These are phyloP conservation scores for Moesziomyces globuligerus DNA, from an alignment of 1,284 basidiomycete genomes.

Conservation along the genomic window DNA sequence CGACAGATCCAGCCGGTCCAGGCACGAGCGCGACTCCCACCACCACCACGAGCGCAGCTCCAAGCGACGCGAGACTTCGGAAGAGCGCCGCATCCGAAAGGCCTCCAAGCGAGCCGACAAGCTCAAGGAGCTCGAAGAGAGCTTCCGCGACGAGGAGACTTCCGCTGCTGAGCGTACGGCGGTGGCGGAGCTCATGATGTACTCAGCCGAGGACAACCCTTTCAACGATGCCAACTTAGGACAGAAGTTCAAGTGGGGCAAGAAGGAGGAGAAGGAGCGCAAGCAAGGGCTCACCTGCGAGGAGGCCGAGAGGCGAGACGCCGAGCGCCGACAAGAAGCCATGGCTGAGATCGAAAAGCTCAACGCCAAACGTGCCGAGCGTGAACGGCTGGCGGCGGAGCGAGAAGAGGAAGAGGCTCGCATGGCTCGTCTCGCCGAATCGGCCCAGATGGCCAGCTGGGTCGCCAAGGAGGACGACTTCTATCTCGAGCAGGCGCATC, in stretches of 20 bases:
- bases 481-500: constrained; percentile 91
- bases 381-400: constrained; percentile 86
- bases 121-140: constrained; percentile 33
- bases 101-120: constrained; percentile 51
- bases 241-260: constrained; percentile 97
- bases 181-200: constrained; percentile 69
- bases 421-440: constrained; percentile 88
- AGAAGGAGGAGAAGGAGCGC: constrained; percentile 94
- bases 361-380: constrained; percentile 86
- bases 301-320: constrained; percentile 84
- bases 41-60: constrained; percentile 21
- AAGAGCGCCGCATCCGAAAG: constrained; percentile 56
- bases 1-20: constrained; percentile 17
- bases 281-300: constrained; percentile 83
- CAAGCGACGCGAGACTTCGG: constrained; percentile 46
- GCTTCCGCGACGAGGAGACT: constrained; percentile 33
- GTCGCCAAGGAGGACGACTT: constrained; percentile 96
- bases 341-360: constrained; percentile 87
- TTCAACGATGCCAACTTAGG: constrained; percentile 95
- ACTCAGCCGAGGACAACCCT: constrained; percentile 93
- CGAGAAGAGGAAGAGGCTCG: constrained; percentile 91
- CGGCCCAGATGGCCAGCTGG: constrained; percentile 97
- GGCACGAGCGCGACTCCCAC: constrained; percentile 22
- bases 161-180: constrained; percentile 51
- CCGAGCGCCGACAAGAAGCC: constrained; percentile 83